These are phyloP conservation scores for Aristolochia contorta DNA, from an alignment of 164 flowering plant species.

Conservation along the genomic window DNA sequence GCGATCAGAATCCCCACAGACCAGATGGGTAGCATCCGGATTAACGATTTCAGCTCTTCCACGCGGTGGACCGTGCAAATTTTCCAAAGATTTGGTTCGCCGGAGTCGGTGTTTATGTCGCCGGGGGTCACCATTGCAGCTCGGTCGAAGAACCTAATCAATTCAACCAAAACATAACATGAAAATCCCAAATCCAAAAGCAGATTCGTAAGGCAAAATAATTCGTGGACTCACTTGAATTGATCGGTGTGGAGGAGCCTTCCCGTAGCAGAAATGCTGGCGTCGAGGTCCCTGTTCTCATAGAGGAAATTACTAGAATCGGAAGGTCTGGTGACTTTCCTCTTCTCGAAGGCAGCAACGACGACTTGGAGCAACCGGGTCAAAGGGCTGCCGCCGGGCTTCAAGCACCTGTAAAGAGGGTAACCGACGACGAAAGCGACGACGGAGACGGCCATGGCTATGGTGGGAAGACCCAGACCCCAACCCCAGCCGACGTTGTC, in stretches of 20 bases:
- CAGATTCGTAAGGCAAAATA: too few species aligned
- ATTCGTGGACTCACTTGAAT: slow-evolving; percentile 32
- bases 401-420: slow-evolving; percentile 30
- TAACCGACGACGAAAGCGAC: slow-evolving; percentile 41
- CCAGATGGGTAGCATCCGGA: slow-evolving; percentile 18
- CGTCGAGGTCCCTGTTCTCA: slow-evolving; percentile 46
- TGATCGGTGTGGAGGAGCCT: slow-evolving; percentile 53
- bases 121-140: slow-evolving; percentile 12
- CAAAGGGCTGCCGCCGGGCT: slow-evolving; percentile 60
- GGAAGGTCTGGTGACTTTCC: slow-evolving; percentile 25
- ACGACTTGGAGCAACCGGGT: slow-evolving; percentile 42
- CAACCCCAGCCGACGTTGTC: slow-evolving; percentile 72
- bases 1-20: slow-evolving; percentile 9
- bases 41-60: slow-evolving; percentile 17
- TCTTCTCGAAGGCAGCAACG: slow-evolving; percentile 48
- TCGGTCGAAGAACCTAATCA: slow-evolving; percentile 11
- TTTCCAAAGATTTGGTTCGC: slow-evolving; percentile 13
- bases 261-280: slow-evolving; percentile 35
- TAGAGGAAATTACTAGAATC: slow-evolving; percentile 37
- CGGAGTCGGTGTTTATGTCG: neutral
- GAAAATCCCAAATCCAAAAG: too few species aligned
- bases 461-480: slow-evolving; percentile 67
- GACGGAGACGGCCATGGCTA: slow-evolving; percentile 46
- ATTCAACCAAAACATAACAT: neutral
- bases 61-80: slow-evolving; percentile 17